A percentile compares a stretch with the other conserved stretches of the same genome.
These are phyloP conservation scores for Rhodotorula sp. DNA, from an alignment of 1,284 basidiomycete genomes.

Conservation along the genomic window DNA sequence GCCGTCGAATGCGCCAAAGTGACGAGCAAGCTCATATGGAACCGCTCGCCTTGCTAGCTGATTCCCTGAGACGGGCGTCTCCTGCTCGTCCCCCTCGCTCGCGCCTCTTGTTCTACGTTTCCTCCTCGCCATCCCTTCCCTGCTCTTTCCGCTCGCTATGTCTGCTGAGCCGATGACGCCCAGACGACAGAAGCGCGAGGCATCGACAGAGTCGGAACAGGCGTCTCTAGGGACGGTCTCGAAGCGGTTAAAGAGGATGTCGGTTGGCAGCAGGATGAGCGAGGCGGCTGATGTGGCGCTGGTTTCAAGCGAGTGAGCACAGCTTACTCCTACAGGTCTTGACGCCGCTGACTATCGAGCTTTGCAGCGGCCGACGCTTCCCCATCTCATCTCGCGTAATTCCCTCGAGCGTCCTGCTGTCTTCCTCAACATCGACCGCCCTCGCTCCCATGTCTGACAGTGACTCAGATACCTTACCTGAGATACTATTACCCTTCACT, in stretches of 20 bases:
- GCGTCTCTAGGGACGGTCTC: background rate
- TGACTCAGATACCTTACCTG: background rate
- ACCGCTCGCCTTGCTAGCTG: too few relatives aligned
- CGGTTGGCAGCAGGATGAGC: background rate
- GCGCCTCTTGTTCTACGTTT: background rate
- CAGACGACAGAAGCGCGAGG: background rate
- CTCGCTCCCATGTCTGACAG: too few relatives aligned
- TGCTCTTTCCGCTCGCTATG: too few relatives aligned
- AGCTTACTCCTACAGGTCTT: too few relatives aligned
- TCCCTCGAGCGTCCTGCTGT: background rate
- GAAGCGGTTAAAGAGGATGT: background rate
- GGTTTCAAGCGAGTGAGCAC: slow-evolving; percentile 1
- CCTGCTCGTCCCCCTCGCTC: too few relatives aligned
- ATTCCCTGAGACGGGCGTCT: too few relatives aligned
- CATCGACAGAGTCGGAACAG: background rate
- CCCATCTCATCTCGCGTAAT: slow-evolving; percentile 3
- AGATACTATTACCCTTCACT: background rate
- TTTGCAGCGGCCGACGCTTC: background rate
- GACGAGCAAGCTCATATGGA: too few relatives aligned
- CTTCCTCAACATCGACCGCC: background rate
- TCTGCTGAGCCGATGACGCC: background rate
- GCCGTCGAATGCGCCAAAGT: too few relatives aligned
- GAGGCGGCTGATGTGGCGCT: background rate
- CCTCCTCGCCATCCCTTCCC: background rate
- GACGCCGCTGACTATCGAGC: too few relatives aligned